Base-by-base conservation (phyloP, 345 rosid genomes). In the Hypericum androsaemum region DNA sequence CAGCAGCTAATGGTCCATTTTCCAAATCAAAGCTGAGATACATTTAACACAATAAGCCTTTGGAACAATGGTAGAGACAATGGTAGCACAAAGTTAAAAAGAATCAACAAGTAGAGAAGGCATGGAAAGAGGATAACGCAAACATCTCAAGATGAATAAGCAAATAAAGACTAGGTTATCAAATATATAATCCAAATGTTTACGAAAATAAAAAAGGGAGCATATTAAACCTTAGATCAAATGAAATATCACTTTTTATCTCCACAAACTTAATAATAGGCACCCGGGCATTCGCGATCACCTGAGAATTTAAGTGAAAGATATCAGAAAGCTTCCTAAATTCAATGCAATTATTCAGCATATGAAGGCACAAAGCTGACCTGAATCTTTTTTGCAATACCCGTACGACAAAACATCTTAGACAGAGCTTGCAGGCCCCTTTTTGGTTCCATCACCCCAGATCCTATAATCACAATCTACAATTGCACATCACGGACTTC, bases 1-100 rank as follows among this genome's bases (percentile, higher is more conserved):
- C 95, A 47, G 96, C 98, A 54, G 98, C 98, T 75, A 72, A 83
- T 50, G 98, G 98, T 65, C 98, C 98, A 73, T 82, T 84, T 36
- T 76, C 71, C 61, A 71, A 77, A 70, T 90, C 95, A 81, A 90
- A 90, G 69, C 98, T 90, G 86, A 17, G 12, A 46, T 12, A 13
- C 32, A 22, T 22, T 22, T 1, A 1, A 22, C 32, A 22, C 32
- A 22, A 22, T 22, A 4, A 22, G 32, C 4, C 32, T 22, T 22
- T 22, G 32, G 32, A 22, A 22, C 32, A 22, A 22, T 22, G 4
- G 32, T 22, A 22, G n/a, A n/a, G n/a, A 22, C 32, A 22, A 22
- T 22, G 32, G 4, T 22, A 22, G 32, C 32, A 22, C 32, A 22
- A 22, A 22, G 1, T 22, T 22, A 1, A 22, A 22, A 22, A 22